A percentile compares a stretch with the other conserved stretches of the same genome.
These are phyloP conservation scores for Ananas comosus DNA, from an alignment of 176 grass and related monocot genomes.

Conservation along the genomic window DNA sequence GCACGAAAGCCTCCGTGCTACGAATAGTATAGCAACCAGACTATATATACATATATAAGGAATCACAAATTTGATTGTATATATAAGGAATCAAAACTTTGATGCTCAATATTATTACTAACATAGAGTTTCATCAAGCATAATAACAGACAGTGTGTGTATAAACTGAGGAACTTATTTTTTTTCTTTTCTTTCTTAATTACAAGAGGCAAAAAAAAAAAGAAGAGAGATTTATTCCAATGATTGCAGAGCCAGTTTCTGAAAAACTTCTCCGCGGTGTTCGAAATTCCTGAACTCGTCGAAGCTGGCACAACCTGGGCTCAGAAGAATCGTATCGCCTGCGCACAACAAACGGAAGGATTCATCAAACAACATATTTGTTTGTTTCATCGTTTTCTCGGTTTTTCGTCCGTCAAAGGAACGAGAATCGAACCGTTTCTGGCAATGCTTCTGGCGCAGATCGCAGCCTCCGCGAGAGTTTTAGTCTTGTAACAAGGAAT, in stretches of 20 bases:
- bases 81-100: too few relatives aligned
- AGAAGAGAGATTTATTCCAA: background rate
- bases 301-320: constrained; percentile 16
- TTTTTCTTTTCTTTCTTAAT: background rate
- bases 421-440: constrained; percentile 7
- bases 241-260: background rate
- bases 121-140: too few relatives aligned
- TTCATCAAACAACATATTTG: background rate
- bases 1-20: too few relatives aligned
- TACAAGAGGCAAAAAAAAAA: background rate
- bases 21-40: too few relatives aligned
- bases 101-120: too few relatives aligned
- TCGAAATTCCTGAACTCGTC: constrained; percentile 16
- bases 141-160: too few relatives aligned
- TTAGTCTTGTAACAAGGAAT: constrained; percentile 6
- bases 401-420: background rate
- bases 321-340: constrained; percentile 17
- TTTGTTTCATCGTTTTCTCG: background rate
- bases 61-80: too few relatives aligned
- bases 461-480: constrained; percentile 1
- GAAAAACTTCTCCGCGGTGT: constrained; percentile 16
- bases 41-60: too few relatives aligned
- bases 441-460: background rate
- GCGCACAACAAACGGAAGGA: background rate
- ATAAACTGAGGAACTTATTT: too few relatives aligned